These are phyloP conservation scores for Abrus pulchellus DNA, from an alignment of 306 rosid genomes.

Conservation along the genomic window DNA sequence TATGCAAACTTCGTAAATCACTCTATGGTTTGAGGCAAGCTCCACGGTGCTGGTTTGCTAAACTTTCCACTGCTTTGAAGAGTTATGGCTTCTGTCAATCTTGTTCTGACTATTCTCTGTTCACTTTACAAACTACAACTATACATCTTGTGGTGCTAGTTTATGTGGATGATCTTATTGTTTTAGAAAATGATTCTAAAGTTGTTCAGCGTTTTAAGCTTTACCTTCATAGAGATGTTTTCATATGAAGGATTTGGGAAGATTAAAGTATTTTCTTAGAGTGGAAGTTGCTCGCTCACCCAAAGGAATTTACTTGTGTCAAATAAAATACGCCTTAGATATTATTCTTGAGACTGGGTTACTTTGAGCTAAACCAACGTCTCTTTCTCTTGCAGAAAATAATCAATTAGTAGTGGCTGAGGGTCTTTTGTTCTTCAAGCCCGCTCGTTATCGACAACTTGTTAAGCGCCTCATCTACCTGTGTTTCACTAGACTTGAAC, in stretches of 20 bases:
- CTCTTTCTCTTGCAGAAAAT: no score
- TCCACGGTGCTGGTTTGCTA: background rate
- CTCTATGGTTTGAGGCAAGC: no score
- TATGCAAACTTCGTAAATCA: background rate
- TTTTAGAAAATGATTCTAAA: background rate
- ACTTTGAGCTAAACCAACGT: no score
- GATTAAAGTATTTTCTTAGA: background rate
- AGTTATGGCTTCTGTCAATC: background rate
- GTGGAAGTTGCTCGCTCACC: background rate
- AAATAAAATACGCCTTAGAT: background rate
- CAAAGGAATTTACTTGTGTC: background rate
- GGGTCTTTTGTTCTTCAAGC: no score
- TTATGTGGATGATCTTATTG: background rate
- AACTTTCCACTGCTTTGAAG: background rate
- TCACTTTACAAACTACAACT: background rate
- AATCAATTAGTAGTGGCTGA: no score
- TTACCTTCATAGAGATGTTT: background rate
- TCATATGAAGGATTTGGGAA: background rate
- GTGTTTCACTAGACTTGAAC: no score
- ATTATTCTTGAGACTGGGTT: background rate
- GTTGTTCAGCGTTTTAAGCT: background rate
- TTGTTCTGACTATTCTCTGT: background rate
- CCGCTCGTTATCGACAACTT: no score
- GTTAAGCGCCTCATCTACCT: no score
- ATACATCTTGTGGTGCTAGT: background rate